Conservation (phyloP, 306 rosid species). For the Citrullus amarus region DNA sequence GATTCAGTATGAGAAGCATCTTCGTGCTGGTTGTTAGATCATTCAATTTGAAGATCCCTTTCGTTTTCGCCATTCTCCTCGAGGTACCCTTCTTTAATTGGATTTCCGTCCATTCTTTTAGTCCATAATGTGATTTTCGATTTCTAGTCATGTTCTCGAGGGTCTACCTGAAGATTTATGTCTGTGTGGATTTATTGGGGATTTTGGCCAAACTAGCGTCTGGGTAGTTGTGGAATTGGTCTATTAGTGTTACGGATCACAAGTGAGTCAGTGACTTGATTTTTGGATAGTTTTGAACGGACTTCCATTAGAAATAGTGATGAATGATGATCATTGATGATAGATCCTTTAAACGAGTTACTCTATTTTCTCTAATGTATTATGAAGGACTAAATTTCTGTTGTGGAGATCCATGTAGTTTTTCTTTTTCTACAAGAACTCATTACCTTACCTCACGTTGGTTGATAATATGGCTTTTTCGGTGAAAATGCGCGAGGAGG, state of each 20-base stretch:
- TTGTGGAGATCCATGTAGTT: neutral
- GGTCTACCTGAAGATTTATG: neutral
- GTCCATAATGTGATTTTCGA: neutral
- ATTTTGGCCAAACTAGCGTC: neutral
- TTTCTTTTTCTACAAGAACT: neutral
- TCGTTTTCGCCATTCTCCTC: neutral
- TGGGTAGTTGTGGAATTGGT: neutral
- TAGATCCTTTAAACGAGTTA: neutral
- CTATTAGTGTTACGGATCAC: neutral
- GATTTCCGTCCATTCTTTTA: neutral
- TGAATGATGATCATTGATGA: neutral
- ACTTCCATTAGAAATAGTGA: neutral
- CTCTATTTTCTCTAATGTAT: neutral
- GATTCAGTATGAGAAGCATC: neutral
- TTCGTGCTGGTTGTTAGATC: neutral
- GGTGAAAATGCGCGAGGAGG: neutral
- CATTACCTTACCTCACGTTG: neutral
- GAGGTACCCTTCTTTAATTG: neutral
- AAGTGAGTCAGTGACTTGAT: neutral
- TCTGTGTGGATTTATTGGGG: neutral
- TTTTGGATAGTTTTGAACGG: neutral
- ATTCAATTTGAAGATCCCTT: slow-evolving; percentile 4
- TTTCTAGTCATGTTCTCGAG: neutral
- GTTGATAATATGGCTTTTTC: neutral
- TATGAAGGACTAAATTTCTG: neutral